Conservation (phyloP, 1,139 yeast genomes). For the Diutina sp. region DNA sequence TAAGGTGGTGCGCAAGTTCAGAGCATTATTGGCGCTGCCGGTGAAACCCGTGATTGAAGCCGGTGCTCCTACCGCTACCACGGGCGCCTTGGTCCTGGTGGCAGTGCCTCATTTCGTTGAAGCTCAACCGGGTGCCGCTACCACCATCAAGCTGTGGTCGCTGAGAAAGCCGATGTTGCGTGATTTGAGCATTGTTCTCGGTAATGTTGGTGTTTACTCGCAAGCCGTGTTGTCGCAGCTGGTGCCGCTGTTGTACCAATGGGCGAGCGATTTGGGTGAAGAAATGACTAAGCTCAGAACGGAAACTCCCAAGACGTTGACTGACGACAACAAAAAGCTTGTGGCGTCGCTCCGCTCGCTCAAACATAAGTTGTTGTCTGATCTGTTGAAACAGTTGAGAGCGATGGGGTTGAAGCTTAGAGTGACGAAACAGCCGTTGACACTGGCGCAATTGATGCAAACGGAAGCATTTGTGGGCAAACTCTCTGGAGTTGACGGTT, state of each 20-base stretch:
- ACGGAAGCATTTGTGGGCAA: constrained; percentile 29
- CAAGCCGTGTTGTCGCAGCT: constrained; percentile 8
- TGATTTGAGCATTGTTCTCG: constrained; percentile 35
- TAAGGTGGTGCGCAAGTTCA: constrained; percentile 74
- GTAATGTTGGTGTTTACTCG: constrained; percentile 41
- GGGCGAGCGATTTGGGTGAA: constrained; percentile 38
- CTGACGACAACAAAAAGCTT: constrained; percentile 62
- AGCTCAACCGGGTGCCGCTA: constrained; percentile 9
- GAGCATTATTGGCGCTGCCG: constrained; percentile 44
- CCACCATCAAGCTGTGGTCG: constrained; percentile 27
- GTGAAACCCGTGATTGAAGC: constrained; percentile 45
- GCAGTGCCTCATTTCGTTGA: constrained; percentile 1
- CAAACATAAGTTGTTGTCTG: constrained; percentile 68
- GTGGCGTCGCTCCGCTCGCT: constrained; percentile 68
- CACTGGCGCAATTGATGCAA: constrained; percentile 50
- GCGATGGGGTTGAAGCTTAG: constrained; percentile 63
- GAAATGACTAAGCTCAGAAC: constrained; percentile 53
- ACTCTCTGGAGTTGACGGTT: constrained; percentile 39
- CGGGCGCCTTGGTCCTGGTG: neutral
- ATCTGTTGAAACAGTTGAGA: constrained; percentile 59
- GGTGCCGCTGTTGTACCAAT: constrained; percentile 34
- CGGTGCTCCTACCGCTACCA: constrained; percentile 21
- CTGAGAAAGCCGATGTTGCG: constrained; percentile 44
- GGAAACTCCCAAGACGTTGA: constrained; percentile 65
- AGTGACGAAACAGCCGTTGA: constrained; percentile 53